Conservation (phyloP, 1,139 yeast species). For the Yamadazyma jaroonii region DNA sequence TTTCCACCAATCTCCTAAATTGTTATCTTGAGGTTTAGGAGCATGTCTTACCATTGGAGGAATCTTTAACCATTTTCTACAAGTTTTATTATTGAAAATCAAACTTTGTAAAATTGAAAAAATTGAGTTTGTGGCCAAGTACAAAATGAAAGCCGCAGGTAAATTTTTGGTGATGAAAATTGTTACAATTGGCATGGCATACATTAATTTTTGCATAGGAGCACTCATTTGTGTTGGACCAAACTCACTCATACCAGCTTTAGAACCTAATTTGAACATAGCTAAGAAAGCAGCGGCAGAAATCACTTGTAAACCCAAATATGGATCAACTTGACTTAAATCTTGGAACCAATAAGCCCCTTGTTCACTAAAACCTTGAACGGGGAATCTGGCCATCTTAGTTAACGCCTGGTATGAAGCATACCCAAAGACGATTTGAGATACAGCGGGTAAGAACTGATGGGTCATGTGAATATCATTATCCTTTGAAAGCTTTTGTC, state of each 20-base stretch:
- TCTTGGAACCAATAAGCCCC: slow-evolving; percentile 85
- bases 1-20: slow-evolving; percentile 38
- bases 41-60: slow-evolving; percentile 51
- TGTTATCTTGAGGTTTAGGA: slow-evolving; percentile 35
- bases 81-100: slow-evolving; percentile 54
- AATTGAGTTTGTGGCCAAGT: slow-evolving; percentile 78
- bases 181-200: slow-evolving; percentile 73
- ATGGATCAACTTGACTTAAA: slow-evolving; percentile 84
- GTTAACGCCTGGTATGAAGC: slow-evolving; percentile 89
- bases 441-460: slow-evolving; percentile 59
- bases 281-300: slow-evolving; percentile 79
- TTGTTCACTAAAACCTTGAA: slow-evolving; percentile 73
- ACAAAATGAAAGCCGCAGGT: slow-evolving; percentile 80
- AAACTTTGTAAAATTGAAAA: slow-evolving; percentile 72
- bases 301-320: slow-evolving; percentile 78
- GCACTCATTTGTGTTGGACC: slow-evolving; percentile 70
- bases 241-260: slow-evolving; percentile 60
- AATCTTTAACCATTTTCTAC: slow-evolving; percentile 60
- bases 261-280: slow-evolving; percentile 67
- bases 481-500: slow-evolving; percentile 63
- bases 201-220: slow-evolving; percentile 67
- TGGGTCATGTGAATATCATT: slow-evolving; percentile 77
- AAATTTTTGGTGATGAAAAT: slow-evolving; percentile 83
- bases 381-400: slow-evolving; percentile 81
- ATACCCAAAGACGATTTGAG: slow-evolving; percentile 78